These are phyloP conservation scores for Stachybotrys chlorohalonatus DNA, from an alignment of 2,329 filamentous ascomycete species.

Conservation along the genomic window DNA sequence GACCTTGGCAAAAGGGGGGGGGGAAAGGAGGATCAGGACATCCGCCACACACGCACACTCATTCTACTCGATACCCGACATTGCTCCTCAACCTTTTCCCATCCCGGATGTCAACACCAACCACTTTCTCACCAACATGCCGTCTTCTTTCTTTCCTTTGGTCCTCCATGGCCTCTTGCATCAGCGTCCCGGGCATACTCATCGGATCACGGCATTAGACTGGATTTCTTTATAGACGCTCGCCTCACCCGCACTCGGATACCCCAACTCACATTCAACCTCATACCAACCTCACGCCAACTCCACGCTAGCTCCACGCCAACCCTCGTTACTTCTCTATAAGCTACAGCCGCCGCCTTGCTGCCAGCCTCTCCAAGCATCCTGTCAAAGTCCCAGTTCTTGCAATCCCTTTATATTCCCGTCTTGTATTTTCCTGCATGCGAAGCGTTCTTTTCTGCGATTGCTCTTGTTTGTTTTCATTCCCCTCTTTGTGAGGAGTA, in stretches of 20 bases:
- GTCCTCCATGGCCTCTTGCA: neutral
- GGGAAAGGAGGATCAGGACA: neutral
- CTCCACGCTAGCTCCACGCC: neutral
- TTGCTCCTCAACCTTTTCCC: neutral
- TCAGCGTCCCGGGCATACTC: neutral
- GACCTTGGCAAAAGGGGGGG: neutral
- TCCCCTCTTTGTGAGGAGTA: neutral
- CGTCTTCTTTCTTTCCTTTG: neutral
- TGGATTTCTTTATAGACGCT: neutral
- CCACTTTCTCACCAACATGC: neutral
- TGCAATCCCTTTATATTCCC: neutral
- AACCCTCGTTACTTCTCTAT: neutral
- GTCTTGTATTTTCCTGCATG: neutral
- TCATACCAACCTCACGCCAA: neutral
- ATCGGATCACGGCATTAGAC: neutral
- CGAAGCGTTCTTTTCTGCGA: neutral
- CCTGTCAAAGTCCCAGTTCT: too few relatives aligned
- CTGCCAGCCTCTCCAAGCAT: too few relatives aligned
- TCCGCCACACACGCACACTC: neutral
- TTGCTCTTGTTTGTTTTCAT: neutral
- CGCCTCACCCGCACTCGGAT: neutral
- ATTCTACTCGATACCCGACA: neutral
- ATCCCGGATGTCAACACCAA: neutral
- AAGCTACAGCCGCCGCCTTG: neutral
- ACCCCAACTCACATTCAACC: neutral